Base-by-base conservation (phyloP, 176 grass and related monocot species). In the Saccharum officinarum region DNA sequence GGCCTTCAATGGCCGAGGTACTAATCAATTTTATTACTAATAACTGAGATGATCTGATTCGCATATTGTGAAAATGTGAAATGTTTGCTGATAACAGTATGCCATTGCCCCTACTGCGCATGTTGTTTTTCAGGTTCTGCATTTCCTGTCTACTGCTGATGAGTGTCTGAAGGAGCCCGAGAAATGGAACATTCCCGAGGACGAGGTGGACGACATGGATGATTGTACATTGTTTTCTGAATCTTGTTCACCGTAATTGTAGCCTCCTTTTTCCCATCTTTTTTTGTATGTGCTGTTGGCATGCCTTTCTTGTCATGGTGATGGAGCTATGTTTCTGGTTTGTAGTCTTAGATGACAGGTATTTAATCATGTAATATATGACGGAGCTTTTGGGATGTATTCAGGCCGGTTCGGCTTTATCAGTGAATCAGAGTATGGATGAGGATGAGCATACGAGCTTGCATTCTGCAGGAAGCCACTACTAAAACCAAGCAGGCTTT, bases 1-100 rank as follows among this genome's bases (percentile, higher is more conserved):
- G 97, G 3, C 97, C 92, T 25, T 96, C 94, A 2, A 92, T 96
- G 86, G 69, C 77, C 8, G 92, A 99, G 92, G 97, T 99, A 84
- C 55, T 10, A n/a, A 69, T 69, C 65, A 71, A 14, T 10, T 22
- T 61, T 61, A 8, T 4, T 25, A 23, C 57, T 30, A n/a, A 31
- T 52, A 67, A 5, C 34, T 71, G 33, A 49, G 1, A 20, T 67
- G 49, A 23, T 15, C 72, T 41, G 22, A 36, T 36, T 16, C 2
- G 28, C 8, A 22, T 65, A 1, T 11, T 77, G 6, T 44, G 6
- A 62, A 71, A 1, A 8, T 77, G 6, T 44, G 6, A 62, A 71
- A 54, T 54, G 66, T 36, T 22, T 44, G 39, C 28, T 75, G 22
- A 14, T 31, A 36, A 37, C 2, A 0, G 62, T 62, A 64, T 22